These are phyloP conservation scores for Fraxinus anomala DNA, from an alignment of 257 asterid species.

Conservation along the genomic window DNA sequence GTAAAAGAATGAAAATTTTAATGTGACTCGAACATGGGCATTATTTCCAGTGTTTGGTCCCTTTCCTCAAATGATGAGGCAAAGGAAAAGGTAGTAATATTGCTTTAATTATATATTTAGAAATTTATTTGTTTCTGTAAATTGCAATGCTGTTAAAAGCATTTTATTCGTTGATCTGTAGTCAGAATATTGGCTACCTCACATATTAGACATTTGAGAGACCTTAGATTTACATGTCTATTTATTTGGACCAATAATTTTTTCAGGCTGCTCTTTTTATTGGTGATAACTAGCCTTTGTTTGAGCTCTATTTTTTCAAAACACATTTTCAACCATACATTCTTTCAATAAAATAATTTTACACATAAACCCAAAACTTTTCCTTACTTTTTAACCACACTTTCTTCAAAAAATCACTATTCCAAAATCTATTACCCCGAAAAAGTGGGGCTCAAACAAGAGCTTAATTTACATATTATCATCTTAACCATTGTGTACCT, in stretches of 20 bases:
- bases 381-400: no score
- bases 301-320: no score
- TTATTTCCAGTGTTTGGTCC: not conserved
- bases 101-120: not conserved
- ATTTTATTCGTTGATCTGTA: not conserved
- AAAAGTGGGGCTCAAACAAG: no score
- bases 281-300: not conserved
- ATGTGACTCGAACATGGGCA: no score
- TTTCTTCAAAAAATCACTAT: no score
- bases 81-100: not conserved
- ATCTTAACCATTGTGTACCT: slow-evolving; percentile 17
- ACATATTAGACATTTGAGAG: not conserved
- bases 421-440: no score
- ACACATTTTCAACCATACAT: no score
- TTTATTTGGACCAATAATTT: not conserved
- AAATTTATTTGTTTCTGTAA: not conserved
- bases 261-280: not conserved
- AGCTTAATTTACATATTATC: not conserved
- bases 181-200: not conserved
- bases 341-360: no score
- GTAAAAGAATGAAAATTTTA: no score
- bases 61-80: not conserved
- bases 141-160: not conserved
- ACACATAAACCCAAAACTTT: no score
- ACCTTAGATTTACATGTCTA: not conserved